Conservation (phyloP, 108 stramenopile genomes). For the Phaeodactylum tricornutum region DNA sequence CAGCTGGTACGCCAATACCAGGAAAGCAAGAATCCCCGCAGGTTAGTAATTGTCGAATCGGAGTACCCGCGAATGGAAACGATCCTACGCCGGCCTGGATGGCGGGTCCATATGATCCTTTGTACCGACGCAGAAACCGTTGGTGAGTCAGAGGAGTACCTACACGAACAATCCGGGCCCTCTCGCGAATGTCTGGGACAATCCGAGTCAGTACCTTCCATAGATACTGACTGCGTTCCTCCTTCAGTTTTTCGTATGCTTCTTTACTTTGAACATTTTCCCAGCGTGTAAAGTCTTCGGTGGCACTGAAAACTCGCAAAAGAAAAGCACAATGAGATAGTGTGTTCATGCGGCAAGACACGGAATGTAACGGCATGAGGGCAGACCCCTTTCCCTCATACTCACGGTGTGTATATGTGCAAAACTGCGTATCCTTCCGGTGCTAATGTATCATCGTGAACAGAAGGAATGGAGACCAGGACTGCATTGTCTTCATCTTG, state of each 20-base stretch:
- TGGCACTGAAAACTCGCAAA: no score
- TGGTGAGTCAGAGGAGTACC: conserved; percentile 80
- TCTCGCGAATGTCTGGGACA: conserved; percentile 62
- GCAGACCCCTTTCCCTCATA: no score
- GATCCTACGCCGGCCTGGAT: conserved; percentile 65
- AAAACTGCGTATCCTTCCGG: conserved; percentile 73
- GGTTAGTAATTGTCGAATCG: conserved; percentile 40
- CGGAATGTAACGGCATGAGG: no score
- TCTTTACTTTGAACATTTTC: conserved; percentile 52
- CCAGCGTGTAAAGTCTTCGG: conserved; percentile 75
- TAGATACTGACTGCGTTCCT: conserved; percentile 68
- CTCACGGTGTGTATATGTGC: conserved; percentile 72
- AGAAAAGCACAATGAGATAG: no score
- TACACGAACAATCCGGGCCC: conserved; percentile 34
- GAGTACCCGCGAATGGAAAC: conserved; percentile 65
- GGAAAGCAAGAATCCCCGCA: conserved; percentile 82
- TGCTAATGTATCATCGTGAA: conserved; percentile 77
- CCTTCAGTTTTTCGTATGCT: conserved; percentile 73
- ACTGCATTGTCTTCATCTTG: conserved; percentile 77
- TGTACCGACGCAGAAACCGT: conserved; percentile 69
- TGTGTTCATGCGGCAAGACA: no score
- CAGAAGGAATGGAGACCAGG: conserved; percentile 75
- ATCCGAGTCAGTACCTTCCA: conserved; percentile 79
- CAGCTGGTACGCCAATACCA: conserved; percentile 88
- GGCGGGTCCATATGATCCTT: conserved; percentile 82